Conservation (phyloP, 495 filamentous ascomycete species). For the Penicillium argentinense region DNA sequence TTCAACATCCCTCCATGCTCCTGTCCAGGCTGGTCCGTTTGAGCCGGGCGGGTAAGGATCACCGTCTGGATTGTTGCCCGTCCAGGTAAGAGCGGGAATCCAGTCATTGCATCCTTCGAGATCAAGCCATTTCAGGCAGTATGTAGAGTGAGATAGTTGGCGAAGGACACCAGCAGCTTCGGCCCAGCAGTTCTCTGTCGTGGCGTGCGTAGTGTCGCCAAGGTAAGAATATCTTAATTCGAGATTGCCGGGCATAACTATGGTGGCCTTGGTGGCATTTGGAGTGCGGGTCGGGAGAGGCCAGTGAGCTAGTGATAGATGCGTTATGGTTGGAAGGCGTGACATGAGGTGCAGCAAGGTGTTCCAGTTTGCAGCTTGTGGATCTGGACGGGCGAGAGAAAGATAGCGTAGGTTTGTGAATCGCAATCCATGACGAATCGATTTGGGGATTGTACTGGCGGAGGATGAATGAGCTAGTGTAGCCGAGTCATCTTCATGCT, state of each 20-base stretch:
- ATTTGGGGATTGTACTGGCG: slow-evolving; percentile 33
- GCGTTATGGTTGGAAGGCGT: slow-evolving; percentile 64
- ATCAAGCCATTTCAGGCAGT: slow-evolving; percentile 76
- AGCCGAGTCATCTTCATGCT: slow-evolving; percentile 30
- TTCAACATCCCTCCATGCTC: slow-evolving; percentile 49
- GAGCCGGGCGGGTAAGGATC: slow-evolving; percentile 18
- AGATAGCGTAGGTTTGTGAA: slow-evolving; percentile 53
- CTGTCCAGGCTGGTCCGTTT: slow-evolving; percentile 50
- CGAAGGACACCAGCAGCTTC: slow-evolving; percentile 69
- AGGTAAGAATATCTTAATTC: slow-evolving; percentile 45
- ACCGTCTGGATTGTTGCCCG: slow-evolving; percentile 30
- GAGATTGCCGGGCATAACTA: not conserved
- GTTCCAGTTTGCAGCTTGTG: slow-evolving; percentile 58
- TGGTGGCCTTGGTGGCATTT: slow-evolving; percentile 24
- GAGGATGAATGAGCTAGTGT: slow-evolving; percentile 2
- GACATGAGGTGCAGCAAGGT: slow-evolving; percentile 62
- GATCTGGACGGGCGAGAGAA: slow-evolving; percentile 49
- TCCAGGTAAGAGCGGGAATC: slow-evolving; percentile 61
- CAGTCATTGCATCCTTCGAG: slow-evolving; percentile 76
- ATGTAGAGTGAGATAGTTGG: slow-evolving; percentile 63
- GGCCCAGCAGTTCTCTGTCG: slow-evolving; percentile 64
- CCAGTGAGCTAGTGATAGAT: slow-evolving; percentile 80
- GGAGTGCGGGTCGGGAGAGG: slow-evolving; percentile 67
- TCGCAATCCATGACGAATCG: slow-evolving; percentile 42
- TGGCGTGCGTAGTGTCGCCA: slow-evolving; percentile 64